Evolutionary conservation across 2,329 filamentous ascomycete species (phyloP), one percentile per base, ranked within the genome.

Genomic region (Mycosphaerelloides madeirae): DNA sequence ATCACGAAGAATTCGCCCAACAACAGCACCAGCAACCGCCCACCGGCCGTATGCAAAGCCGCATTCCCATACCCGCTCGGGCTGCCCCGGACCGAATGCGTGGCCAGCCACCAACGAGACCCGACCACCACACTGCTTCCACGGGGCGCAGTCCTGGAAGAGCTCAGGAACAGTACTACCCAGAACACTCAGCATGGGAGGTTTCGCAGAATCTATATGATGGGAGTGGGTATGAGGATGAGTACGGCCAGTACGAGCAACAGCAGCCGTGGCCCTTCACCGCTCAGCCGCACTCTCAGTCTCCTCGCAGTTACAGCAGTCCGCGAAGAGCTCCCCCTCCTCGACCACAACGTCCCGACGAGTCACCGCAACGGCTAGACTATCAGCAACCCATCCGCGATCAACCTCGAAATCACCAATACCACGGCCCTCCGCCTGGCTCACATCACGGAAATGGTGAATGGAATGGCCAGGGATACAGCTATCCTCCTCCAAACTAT

Each of bases 391-490:
- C 45, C 9, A 20, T 46, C 14, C 35, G 44, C 25, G 47, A 55
- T 18, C 47, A 44, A 38, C 44, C 54, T 15, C 50, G 54, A 47
- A 49, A 28, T 42, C 38, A 22, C 32, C 29, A 25, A 18, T 25
- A 16, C 49, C 49, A 9, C 53, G 13, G 6, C 34, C 47, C 49
- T 34, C 44, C 36, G 16, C 37, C 32, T 16, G 16, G 20, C 18
- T 52, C 52, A 8, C 54, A 63, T 43, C 59, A 63, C 41, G 60
- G 59, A 3, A 49, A 48, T 14, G 58, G 56, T 8, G 56, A 62
- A 38, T 62, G 59, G 59, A 57, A 48, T 4, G 57, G 58, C 22
- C 58, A 63, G 15, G 55, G 57, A 28, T 60, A 62, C 40, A 47
- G 46, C 42, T 56, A 51, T 29, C 41, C 52, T 12, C 49, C 54